Conservation (phyloP, 805 yeast genomes). For the Wickerhamomyces chaumierensis region DNA sequence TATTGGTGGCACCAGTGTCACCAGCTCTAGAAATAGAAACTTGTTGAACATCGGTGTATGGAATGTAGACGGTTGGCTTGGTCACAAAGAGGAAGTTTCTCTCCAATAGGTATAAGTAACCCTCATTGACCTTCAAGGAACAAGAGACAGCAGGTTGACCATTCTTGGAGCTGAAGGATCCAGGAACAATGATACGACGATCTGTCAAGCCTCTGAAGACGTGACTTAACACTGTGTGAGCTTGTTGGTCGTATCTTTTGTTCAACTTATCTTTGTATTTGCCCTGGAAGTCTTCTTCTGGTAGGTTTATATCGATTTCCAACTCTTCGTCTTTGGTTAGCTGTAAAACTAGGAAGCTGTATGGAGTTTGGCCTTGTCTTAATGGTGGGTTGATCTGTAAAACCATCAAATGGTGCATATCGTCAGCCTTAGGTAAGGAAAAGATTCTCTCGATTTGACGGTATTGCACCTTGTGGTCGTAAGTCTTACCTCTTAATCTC, state of each 20-base stretch:
- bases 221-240: conserved; percentile 80
- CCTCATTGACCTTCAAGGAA: conserved; percentile 91
- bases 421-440: conserved; percentile 90
- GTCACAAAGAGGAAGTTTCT: conserved; percentile 84
- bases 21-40: conserved; percentile 87
- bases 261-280: conserved; percentile 70
- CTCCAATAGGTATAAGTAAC: conserved; percentile 86
- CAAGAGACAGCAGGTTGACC: conserved; percentile 83
- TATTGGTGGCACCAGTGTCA: conserved; percentile 57
- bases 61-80: conserved; percentile 87
- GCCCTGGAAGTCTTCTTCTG: conserved; percentile 67
- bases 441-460: conserved; percentile 84
- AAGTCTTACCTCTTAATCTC: conserved; percentile 92
- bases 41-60: conserved; percentile 66
- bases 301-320: conserved; percentile 78
- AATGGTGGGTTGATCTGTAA: conserved; percentile 94
- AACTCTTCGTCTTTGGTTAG: conserved; percentile 83
- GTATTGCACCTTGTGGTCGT: conserved; percentile 91
- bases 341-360: conserved; percentile 85
- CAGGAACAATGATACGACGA: conserved; percentile 75
- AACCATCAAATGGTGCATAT: conserved; percentile 75
- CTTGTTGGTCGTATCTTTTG: conserved; percentile 66
- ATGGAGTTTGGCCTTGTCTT: conserved; percentile 96
- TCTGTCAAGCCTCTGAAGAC: conserved; percentile 86
- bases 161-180: conserved; percentile 64